These are phyloP conservation scores for Coriolopsis trogii DNA, from an alignment of 1,284 basidiomycete genomes.

Conservation along the genomic window DNA sequence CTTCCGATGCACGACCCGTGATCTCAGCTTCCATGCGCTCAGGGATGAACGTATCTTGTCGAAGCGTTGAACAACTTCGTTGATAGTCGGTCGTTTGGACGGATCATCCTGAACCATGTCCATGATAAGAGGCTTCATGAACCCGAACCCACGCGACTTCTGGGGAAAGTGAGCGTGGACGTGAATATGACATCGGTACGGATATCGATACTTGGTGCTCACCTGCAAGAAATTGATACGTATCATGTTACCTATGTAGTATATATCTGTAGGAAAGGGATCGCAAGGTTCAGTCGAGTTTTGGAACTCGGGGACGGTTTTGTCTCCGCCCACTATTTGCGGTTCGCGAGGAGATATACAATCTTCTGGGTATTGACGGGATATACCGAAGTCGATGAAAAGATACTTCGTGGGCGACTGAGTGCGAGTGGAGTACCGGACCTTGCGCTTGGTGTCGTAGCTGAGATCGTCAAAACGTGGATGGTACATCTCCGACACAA, in stretches of 20 bases:
- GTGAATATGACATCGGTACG: background rate
- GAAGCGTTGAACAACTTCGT: conserved; percentile 5
- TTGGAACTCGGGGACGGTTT: conserved; percentile 20
- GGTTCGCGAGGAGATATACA: conserved; percentile 7
- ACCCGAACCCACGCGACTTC: conserved; percentile 29
- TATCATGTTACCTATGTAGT: conserved; percentile 28
- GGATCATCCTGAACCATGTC: conserved; percentile 37
- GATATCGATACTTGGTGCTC: no score
- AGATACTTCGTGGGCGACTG: conserved; percentile 33
- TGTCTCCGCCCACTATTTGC: conserved; percentile 11
- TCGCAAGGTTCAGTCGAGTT: background rate
- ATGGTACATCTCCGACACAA: conserved; percentile 35
- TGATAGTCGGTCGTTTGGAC: conserved; percentile 28
- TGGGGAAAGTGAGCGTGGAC: background rate
- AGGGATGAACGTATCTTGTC: background rate
- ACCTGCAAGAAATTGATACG: conserved; percentile 18
- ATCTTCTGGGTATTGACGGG: conserved; percentile 24
- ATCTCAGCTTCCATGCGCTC: conserved; percentile 7
- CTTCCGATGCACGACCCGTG: conserved; percentile 2
- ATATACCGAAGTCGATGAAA: conserved; percentile 39
- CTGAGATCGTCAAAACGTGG: conserved; percentile 1
- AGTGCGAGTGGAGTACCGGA: conserved; percentile 30
- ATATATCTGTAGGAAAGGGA: conserved; percentile 12
- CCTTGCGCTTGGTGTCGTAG: conserved; percentile 14
- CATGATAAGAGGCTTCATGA: conserved; percentile 33